Evolutionary conservation across 2,329 filamentous ascomycete genomes (phyloP).

Genomic region (Acrodontium crateriforme): DNA sequence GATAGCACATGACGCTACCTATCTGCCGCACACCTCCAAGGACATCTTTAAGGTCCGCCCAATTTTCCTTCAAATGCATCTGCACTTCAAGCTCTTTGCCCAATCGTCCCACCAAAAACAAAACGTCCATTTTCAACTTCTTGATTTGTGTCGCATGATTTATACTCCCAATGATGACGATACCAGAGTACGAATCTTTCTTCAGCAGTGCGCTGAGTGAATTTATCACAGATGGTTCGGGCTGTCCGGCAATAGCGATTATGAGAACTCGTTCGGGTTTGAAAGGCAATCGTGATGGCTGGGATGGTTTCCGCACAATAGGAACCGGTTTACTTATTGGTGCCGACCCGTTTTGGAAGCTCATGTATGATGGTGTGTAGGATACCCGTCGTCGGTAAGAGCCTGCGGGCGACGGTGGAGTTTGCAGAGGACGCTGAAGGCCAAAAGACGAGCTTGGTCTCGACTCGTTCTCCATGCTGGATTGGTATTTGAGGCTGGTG

Average conservation of each 20-base stretch:
- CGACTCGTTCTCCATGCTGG: constrained; percentile 1
- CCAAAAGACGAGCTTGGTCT: constrained; percentile 3
- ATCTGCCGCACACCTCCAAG: constrained; percentile 6
- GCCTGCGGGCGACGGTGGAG: neutral
- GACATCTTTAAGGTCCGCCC: constrained; percentile 9
- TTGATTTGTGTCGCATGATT: constrained; percentile 8
- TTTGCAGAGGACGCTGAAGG: too few species aligned
- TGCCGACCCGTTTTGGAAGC: constrained; percentile 2
- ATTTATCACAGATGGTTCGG: constrained; percentile 1
- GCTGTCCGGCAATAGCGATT: constrained; percentile 1
- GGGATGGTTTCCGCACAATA: too few species aligned
- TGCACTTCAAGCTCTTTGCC: constrained; percentile 13
- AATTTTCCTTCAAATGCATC: constrained; percentile 7
- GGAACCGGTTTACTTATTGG: neutral
- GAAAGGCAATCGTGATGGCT: too few species aligned
- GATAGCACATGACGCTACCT: constrained; percentile 15
- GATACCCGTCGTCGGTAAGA: neutral
- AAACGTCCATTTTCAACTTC: constrained; percentile 13
- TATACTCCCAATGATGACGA: constrained; percentile 3
- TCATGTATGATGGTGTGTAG: constrained; percentile 6
- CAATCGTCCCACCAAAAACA: constrained; percentile 9
- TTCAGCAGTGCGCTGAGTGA: constrained; percentile 3
- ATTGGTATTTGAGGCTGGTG: neutral
- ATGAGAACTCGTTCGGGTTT: constrained; percentile 2
- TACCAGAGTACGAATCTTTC: constrained; percentile 1